phyloP scores from a whole-genome alignment of 352 stramenopile species.

The Globisporangium iwayamae region DNA sequence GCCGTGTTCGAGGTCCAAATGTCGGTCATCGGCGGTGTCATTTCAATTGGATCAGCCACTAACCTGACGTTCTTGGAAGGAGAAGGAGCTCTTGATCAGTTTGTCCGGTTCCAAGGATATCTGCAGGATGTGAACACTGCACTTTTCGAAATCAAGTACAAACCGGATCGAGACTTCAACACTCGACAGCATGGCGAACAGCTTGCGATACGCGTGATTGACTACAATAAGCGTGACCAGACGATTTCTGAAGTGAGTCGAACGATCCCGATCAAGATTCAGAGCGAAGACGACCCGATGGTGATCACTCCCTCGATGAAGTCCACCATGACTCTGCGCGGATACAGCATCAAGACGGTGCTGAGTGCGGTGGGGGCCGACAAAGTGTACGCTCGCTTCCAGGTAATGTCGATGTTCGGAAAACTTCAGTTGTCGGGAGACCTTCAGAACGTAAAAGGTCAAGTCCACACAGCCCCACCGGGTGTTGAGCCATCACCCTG shows the following conservation, averaged over 20 bases:
- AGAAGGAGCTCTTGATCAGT: conserved; percentile 40
- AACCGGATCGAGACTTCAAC: conserved; percentile 72
- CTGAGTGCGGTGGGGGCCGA: conserved; percentile 16
- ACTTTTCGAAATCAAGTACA: conserved; percentile 73
- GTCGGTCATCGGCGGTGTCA: conserved; percentile 45
- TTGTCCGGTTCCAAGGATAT: conserved; percentile 51
- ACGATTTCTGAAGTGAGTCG: conserved; percentile 41
- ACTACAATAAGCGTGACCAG: conserved; percentile 53
- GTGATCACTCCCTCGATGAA: conserved; percentile 30
- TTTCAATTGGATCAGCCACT: conserved; percentile 31
- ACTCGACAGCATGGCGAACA: conserved; percentile 53
- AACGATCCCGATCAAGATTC: conserved; percentile 40
- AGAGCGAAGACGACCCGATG: conserved; percentile 42
- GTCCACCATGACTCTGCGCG: conserved; percentile 31
- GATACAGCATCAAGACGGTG: conserved; percentile 39
- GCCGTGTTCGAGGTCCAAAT: conserved; percentile 56
- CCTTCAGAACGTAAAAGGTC: conserved; percentile 11
- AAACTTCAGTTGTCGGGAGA: conserved; percentile 32
- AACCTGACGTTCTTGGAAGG: conserved; percentile 47
- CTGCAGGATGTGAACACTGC: conserved; percentile 58
- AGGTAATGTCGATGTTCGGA: conserved; percentile 50
- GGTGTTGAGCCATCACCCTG: conserved; percentile 24
- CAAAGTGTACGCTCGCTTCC: conserved; percentile 36
- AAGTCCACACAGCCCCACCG: conserved; percentile 23
- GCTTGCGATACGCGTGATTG: conserved; percentile 49